Evolutionary conservation across 192 early-diverging fungal species (phyloP), one percentile per base, ranked within the genome.

Genomic region (Coemansia sp.): DNA sequence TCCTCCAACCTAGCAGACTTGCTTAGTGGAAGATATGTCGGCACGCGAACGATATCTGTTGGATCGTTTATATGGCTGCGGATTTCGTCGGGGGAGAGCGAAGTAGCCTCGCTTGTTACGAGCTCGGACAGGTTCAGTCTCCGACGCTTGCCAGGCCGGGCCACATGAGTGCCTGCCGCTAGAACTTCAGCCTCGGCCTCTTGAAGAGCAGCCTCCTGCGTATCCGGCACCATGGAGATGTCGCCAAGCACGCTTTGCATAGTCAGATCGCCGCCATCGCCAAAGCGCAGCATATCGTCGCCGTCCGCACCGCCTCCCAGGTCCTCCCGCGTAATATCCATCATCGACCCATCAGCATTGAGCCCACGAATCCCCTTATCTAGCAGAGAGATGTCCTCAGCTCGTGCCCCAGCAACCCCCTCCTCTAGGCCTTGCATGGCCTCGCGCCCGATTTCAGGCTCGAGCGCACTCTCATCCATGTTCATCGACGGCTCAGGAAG

Each of bases 391-490:
- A 71, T 9, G 24, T 70, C 70, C 42, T 77, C 79, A 6, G 71
- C 34, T 9, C 61, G 71, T 13, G 69, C 42, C 18, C 73, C 78
- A 21, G 53, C 39, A 56, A 74, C 73, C 58, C 79, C 77, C 51
- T 77, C 79, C 31, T 77, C 69, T 21, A 71, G 40, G 3, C 84
- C 80, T 10, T 60, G 51, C 37, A 70, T 81, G 13, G 83, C 85
- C 28, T 87, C 88, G 46, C 89, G 84, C 5, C 75, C 87, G 20
- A 84, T 57, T 72, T 90, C 89, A 16, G 86, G 82, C 43, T 85
- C 86, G 16, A 81, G 62, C 23, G 71, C 71, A 14, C 70, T 76
- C n/a, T 50, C 78, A 46, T 77, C 73, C 1, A 69, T 40, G 14
- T 51, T 62, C 20, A 63, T 35, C 36, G 39, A 39, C 4, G 70